Percentiles rank a stretch among this genome's conserved stretches.
Conservation (phyloP, 2,329 filamentous ascomycete species). For the Ophiostoma sp. region DNA sequence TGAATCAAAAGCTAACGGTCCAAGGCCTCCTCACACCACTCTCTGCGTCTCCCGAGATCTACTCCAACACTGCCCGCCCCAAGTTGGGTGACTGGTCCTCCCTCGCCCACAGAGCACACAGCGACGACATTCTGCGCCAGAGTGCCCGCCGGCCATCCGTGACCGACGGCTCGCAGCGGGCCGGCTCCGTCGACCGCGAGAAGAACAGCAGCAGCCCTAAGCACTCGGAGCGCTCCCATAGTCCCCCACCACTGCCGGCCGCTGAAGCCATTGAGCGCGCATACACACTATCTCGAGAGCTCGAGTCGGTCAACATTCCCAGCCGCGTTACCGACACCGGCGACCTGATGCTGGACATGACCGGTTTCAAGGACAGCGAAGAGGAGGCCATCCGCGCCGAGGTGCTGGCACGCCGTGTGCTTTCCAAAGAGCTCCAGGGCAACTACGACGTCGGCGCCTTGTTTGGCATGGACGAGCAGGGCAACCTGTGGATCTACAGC, state of each 20-base stretch:
- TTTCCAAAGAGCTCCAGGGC: conserved; percentile 87
- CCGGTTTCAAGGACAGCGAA: conserved; percentile 89
- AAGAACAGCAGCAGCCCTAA: conserved; percentile 26
- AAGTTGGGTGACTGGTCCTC: conserved; percentile 49
- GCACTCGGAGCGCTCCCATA: conserved; percentile 60
- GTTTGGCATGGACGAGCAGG: conserved; percentile 90
- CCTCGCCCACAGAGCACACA: conserved; percentile 43
- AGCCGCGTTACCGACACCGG: conserved; percentile 87
- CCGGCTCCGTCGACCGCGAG: conserved; percentile 33
- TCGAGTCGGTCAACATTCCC: conserved; percentile 86
- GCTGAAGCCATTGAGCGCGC: conserved; percentile 78
- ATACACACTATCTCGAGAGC: conserved; percentile 75
- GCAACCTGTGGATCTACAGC: conserved; percentile 99
- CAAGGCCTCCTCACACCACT: conserved; percentile 49
- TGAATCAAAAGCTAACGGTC: conserved; percentile 26
- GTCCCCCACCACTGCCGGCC: conserved; percentile 66
- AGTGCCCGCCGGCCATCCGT: conserved; percentile 39
- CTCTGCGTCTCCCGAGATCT: conserved; percentile 49
- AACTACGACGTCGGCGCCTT: conserved; percentile 94
- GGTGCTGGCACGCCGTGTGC: conserved; percentile 84
- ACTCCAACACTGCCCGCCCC: conserved; percentile 38
- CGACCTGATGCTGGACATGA: conserved; percentile 97
- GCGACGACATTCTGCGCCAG: conserved; percentile 50
- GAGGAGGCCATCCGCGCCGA: conserved; percentile 89
- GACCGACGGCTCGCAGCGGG: conserved; percentile 32